Percentiles rank a stretch among this genome's conserved stretches.
These are phyloP conservation scores for Cladosporium sp. DNA, from an alignment of 2,329 filamentous ascomycete genomes.

Conservation along the genomic window DNA sequence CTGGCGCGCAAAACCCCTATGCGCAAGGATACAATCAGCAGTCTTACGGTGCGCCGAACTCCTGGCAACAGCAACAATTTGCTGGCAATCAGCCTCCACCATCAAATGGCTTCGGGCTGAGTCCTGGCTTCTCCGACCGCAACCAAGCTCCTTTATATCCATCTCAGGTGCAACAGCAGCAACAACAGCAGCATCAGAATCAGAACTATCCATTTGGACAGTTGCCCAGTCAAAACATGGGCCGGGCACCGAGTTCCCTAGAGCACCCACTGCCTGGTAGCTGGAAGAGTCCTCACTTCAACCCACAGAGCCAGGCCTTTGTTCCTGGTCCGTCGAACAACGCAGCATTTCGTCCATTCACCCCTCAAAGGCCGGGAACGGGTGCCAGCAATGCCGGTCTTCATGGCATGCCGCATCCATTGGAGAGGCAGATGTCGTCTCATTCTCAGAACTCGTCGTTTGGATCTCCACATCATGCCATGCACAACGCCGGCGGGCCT, in stretches of 20 bases:
- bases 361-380: conserved; percentile 18
- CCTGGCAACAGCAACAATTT: conserved; percentile 27
- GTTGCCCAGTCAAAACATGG: conserved; percentile 64
- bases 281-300: conserved; percentile 81
- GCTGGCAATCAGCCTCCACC: not conserved
- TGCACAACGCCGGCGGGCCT: conserved; percentile 4
- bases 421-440: conserved; percentile 28
- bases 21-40: conserved; percentile 21
- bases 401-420: conserved; percentile 14
- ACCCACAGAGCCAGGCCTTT: conserved; percentile 90
- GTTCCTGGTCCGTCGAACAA: conserved; percentile 52
- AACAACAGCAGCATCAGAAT: conserved; percentile 16
- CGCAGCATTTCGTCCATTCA: conserved; percentile 18
- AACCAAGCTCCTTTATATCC: not conserved
- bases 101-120: not conserved
- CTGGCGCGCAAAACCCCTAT: conserved; percentile 14
- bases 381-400: conserved; percentile 12
- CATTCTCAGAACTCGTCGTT: conserved; percentile 28
- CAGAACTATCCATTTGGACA: conserved; percentile 70
- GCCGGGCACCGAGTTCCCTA: conserved; percentile 64
- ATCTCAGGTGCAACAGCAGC: not conserved
- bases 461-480: conserved; percentile 19
- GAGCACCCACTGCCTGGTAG: conserved; percentile 82
- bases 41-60: conserved; percentile 22
- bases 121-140: conserved; percentile 2